These are phyloP conservation scores for Brassica carinata DNA, from an alignment of 345 rosid species.

Conservation along the genomic window DNA sequence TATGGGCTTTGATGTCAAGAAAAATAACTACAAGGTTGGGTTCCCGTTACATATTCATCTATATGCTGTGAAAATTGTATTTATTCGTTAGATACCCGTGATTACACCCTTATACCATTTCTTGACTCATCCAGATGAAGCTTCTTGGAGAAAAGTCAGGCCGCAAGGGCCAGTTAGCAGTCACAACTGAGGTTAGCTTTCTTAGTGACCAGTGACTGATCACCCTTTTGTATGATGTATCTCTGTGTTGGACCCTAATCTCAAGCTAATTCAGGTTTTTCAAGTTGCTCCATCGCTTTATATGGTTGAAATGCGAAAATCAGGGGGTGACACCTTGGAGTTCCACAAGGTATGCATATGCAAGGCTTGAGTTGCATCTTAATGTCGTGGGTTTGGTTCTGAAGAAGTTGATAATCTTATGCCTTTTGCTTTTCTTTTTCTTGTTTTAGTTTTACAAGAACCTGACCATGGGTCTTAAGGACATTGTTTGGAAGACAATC, in stretches of 20 bases:
- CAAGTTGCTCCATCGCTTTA: slow-evolving; percentile 97
- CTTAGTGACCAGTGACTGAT: slow-evolving; percentile 9
- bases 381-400: background rate
- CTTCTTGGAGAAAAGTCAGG: slow-evolving; percentile 91
- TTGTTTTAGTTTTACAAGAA: slow-evolving; percentile 77
- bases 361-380: slow-evolving; percentile 11
- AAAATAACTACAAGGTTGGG: slow-evolving; percentile 82
- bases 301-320: slow-evolving; percentile 93
- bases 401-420: background rate
- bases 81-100: background rate
- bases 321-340: slow-evolving; percentile 96
- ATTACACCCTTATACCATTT: background rate
- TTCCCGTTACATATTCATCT: background rate
- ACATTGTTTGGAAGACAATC: slow-evolving; percentile 86
- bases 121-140: slow-evolving; percentile 62
- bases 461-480: slow-evolving; percentile 85
- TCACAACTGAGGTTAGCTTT: slow-evolving; percentile 81
- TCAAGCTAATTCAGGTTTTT: slow-evolving; percentile 54
- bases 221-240: background rate
- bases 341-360: slow-evolving; percentile 76
- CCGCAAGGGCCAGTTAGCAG: slow-evolving; percentile 96
- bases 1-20: slow-evolving; percentile 93
- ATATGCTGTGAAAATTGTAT: background rate
- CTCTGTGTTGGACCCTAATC: background rate
- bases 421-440: background rate